A percentile compares a stretch with the other conserved stretches of the same genome.
Evolutionary conservation across 192 early-diverging fungal genomes (phyloP).

Genomic region (Diversispora eburnea): DNA sequence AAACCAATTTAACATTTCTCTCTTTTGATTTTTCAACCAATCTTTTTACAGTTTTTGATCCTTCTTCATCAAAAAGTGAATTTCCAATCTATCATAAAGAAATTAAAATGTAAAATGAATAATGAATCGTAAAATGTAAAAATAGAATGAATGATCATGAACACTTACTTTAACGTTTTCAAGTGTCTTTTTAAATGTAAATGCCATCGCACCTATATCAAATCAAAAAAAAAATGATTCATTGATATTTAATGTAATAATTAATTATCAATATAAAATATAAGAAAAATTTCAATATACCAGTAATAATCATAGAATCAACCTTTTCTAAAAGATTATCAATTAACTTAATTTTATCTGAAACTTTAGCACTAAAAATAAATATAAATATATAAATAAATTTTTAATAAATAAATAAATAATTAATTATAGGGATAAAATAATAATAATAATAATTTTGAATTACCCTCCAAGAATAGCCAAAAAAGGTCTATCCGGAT

Average conservation of each 20-base stretch:
- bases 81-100: slow-evolving; percentile 65
- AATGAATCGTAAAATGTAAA: slow-evolving; percentile 7
- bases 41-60: slow-evolving; percentile 75
- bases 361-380: slow-evolving; percentile 79
- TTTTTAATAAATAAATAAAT: slow-evolving; percentile 13
- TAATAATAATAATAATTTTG: slow-evolving; percentile 10
- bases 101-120: neutral
- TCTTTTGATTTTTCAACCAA: slow-evolving; percentile 87
- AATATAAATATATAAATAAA: neutral
- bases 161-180: slow-evolving; percentile 63
- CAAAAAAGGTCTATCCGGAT: slow-evolving; percentile 88
- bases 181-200: slow-evolving; percentile 95
- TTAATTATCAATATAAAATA: neutral
- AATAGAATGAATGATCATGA: neutral
- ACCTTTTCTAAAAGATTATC: slow-evolving; percentile 98
- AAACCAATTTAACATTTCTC: slow-evolving; percentile 84
- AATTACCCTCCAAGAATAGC: slow-evolving; percentile 92
- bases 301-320: slow-evolving; percentile 65
- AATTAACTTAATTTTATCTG: slow-evolving; percentile 98
- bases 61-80: slow-evolving; percentile 87
- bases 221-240: neutral
- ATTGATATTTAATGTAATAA: neutral
- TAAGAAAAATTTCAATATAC: neutral
- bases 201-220: slow-evolving; percentile 89
- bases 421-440: neutral